Percentiles rank a stretch among this genome's conserved stretches.
Conservation (phyloP, 257 asterid species). For the Solanum habrochaites region DNA sequence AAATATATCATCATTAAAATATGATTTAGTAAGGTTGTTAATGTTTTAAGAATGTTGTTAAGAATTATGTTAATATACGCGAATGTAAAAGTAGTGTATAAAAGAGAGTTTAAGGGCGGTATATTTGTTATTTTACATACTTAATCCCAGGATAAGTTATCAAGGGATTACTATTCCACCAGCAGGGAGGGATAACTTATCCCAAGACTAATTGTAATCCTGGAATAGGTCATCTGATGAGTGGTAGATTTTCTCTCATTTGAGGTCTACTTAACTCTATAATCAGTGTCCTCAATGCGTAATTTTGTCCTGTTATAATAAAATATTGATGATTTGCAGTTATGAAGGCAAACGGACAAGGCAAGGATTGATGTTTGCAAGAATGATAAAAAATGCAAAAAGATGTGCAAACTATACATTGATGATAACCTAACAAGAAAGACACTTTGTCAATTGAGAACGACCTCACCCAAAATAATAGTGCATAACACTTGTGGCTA, state of each 20-base stretch:
- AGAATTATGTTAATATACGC: no score
- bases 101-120: not conserved
- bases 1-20: no score
- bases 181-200: not conserved
- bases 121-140: no score
- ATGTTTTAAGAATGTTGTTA: not conserved
- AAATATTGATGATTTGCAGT: no score
- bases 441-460: not conserved
- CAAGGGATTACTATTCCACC: not conserved
- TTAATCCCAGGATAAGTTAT: not conserved
- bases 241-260: not conserved
- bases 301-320: not conserved
- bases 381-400: no score
- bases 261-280: not conserved
- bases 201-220: not conserved
- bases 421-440: not conserved
- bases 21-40: not conserved
- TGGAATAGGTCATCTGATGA: not conserved
- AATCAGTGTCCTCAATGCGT: not conserved
- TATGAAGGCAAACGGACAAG: not conserved
- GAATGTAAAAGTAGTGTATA: not conserved
- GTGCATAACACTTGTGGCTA: not conserved
- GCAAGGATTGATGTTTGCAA: not conserved
- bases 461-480: not conserved
- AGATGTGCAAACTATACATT: not conserved